These are phyloP conservation scores for Cucumis melo DNA, from an alignment of 306 rosid species.

Conservation along the genomic window DNA sequence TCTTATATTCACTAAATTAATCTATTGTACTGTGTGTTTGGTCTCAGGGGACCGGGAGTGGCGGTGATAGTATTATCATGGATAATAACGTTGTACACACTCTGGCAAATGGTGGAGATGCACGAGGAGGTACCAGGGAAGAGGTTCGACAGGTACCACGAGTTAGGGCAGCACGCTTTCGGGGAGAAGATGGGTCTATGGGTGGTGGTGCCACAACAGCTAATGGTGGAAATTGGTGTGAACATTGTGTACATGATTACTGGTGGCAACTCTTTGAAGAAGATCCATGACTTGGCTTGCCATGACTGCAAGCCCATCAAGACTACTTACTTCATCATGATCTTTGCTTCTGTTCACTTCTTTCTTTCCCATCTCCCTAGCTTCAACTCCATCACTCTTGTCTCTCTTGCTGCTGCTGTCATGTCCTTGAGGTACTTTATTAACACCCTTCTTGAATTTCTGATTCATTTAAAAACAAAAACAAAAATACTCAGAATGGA, in stretches of 20 bases:
- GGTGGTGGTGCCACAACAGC: conserved; percentile 34
- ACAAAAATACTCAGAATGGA: no score
- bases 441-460: no score
- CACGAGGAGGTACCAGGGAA: conserved; percentile 29
- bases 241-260: conserved; percentile 32
- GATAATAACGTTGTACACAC: conserved; percentile 29
- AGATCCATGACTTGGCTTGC: conserved; percentile 15
- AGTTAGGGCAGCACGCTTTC: conserved; percentile 23
- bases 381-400: conserved; percentile 26
- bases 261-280: conserved; percentile 27
- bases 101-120: conserved; percentile 36
- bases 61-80: conserved; percentile 22
- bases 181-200: conserved; percentile 29
- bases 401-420: conserved; percentile 28
- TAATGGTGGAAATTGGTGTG: conserved; percentile 19
- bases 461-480: no score
- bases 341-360: conserved; percentile 27
- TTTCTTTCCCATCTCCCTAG: conserved; percentile 31
- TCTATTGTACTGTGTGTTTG: not conserved
- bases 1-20: not conserved
- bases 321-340: conserved; percentile 27
- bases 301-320: conserved; percentile 20
- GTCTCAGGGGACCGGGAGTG: conserved; percentile 25
- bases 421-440: conserved; percentile 24
- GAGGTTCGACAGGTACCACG: conserved; percentile 33